These are phyloP conservation scores for Orobanche coerulescens DNA, from an alignment of 257 asterid species.

Conservation along the genomic window DNA sequence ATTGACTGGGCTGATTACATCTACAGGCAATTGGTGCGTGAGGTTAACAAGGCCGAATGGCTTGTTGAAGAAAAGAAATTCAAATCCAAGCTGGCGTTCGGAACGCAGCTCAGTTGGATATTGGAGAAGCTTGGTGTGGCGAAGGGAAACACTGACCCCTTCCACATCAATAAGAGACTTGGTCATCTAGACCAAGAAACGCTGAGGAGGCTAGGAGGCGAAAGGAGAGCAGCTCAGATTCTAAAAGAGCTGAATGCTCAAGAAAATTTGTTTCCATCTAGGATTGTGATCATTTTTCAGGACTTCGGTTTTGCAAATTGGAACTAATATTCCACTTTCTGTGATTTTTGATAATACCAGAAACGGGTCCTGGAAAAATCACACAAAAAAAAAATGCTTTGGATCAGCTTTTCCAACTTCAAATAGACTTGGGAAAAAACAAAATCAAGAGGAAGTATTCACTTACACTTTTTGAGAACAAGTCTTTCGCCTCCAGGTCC, in stretches of 20 bases:
- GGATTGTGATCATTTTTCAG: constrained; percentile 76
- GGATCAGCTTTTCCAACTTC: constrained; percentile 26
- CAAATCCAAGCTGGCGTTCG: no score
- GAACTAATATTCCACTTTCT: constrained; percentile 60
- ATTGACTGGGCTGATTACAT: no score
- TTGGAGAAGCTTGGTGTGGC: no score
- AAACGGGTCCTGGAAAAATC: constrained; percentile 81
- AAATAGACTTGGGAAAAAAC: constrained; percentile 1
- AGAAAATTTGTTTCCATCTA: constrained; percentile 62
- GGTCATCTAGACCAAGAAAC: no score
- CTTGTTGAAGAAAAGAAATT: no score
- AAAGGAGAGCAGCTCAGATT: no score
- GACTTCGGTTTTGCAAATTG: constrained; percentile 97
- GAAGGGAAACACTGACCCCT: no score
- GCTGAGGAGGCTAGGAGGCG: no score
- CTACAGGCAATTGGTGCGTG: no score
- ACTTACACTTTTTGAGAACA: constrained; percentile 90
- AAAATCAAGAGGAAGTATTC: constrained; percentile 17
- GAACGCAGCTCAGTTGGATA: no score
- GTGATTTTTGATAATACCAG: constrained; percentile 68
- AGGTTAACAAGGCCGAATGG: no score
- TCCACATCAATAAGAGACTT: no score
- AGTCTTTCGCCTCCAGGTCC: constrained; percentile 82
- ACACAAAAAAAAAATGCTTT: constrained; percentile 21
- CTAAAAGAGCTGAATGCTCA: constrained; percentile 91